A percentile compares a stretch with the other conserved stretches of the same genome.
Evolutionary conservation across 805 yeast species (phyloP).

Genomic region (Metschnikowia kunwiensis): DNA sequence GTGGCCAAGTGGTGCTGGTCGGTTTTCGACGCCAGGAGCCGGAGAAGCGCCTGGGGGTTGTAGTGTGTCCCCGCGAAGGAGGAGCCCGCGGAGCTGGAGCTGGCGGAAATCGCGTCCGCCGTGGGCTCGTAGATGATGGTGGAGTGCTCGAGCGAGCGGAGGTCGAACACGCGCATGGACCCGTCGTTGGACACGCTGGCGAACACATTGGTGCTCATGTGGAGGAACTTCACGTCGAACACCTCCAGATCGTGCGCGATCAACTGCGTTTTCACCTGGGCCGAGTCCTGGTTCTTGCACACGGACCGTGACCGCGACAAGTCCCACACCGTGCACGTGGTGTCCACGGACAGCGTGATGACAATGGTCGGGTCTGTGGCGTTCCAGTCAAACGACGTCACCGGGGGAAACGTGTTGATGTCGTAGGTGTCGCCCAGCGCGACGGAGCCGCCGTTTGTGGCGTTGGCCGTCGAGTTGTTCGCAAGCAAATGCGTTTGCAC

Average conservation of each 20-base stretch:
- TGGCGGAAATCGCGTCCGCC: not conserved
- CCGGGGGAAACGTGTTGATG: conserved; percentile 67
- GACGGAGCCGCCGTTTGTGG: conserved; percentile 26
- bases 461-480: conserved; percentile 36
- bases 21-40: conserved; percentile 72
- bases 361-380: conserved; percentile 61
- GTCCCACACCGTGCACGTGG: conserved; percentile 98
- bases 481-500: conserved; percentile 41
- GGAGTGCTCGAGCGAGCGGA: conserved; percentile 85
- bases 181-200: conserved; percentile 96
- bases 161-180: conserved; percentile 85
- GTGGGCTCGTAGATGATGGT: conserved; percentile 89
- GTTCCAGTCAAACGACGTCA: conserved; percentile 95
- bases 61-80: conserved; percentile 5
- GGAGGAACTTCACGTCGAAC: conserved; percentile 82
- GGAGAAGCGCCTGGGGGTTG: conserved; percentile 58
- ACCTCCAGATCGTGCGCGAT: conserved; percentile 97
- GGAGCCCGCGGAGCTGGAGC: not conserved
- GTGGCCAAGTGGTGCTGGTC: conserved; percentile 86
- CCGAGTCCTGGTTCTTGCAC: conserved; percentile 38
- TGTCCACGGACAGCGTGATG: conserved; percentile 86
- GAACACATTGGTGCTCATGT: conserved; percentile 71
- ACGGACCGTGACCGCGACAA: conserved; percentile 36
- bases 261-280: conserved; percentile 80
- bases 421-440: conserved; percentile 44